Evolutionary conservation across 768 basidiomycete species (phyloP), one percentile per base, ranked within the genome.

Genomic region (Vishniacozyma victoriae): DNA sequence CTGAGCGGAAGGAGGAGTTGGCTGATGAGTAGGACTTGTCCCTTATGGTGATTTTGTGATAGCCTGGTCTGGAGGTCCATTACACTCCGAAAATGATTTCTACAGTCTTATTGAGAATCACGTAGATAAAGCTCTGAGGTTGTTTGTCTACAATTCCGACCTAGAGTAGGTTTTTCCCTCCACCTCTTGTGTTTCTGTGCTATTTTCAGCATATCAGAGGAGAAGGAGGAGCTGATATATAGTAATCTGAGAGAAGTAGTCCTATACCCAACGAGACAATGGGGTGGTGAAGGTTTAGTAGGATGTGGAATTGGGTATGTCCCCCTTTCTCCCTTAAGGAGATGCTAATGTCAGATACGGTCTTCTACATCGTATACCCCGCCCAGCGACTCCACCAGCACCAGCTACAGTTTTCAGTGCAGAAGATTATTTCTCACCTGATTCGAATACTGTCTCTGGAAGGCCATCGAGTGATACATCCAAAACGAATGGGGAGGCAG

Each of bases 141-240:
- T 96, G 22, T 96, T 92, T 64, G 92, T 99, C 5, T 99, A 97
- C 72, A 95, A 91, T 13, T 83, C 88, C 55, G 93, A 96, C 72
- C 91, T 95, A 69, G 89, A 95, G 90, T 92, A 72, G 44, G 88
- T 65, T 5, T 13, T 25, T 3, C 15, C 19, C n/a, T n/a, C n/a
- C n/a, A n/a, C n/a, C n/a, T n/a, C n/a, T n/a, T n/a, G n/a, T n/a
- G n/a, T n/a, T n/a, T n/a, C n/a, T n/a, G n/a, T n/a, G n/a, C n/a
- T n/a, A n/a, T n/a, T n/a, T n/a, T n/a, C n/a, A 16, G 2, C 13
- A 33, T 42, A 23, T 22, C 19, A 2, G 25, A 23, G 26, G 19
- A 5, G 31, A 6, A 11, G 13, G 1, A n/a, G 16, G 42, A 20
- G 26, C 31, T 41, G 31, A 25, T 44, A 45, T 20, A 47, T 59